These are phyloP conservation scores for Schizosaccharomyces osmophilus DNA, from an alignment of 805 yeast species.

Conservation along the genomic window DNA sequence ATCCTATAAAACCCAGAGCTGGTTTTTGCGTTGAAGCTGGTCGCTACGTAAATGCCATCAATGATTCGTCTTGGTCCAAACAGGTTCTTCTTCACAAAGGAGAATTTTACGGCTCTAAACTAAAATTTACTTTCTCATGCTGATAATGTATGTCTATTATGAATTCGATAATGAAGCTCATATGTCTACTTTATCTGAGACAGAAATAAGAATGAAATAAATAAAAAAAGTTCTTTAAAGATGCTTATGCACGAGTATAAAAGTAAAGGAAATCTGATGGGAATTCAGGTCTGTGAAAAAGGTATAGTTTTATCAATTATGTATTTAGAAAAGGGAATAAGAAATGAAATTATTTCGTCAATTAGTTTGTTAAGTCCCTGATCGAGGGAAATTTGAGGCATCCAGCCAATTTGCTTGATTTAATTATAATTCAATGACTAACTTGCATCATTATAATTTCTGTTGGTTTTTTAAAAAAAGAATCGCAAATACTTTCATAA, in stretches of 20 bases:
- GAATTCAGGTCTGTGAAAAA: no score
- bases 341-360: background rate
- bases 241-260: no score
- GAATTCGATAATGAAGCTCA: no score
- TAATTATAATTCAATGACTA: background rate
- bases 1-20: constrained; percentile 13
- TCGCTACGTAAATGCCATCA: constrained; percentile 32
- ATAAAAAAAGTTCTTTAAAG: no score
- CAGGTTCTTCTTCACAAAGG: constrained; percentile 28
- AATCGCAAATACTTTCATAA: background rate
- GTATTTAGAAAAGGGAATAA: no score
- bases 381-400: background rate
- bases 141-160: no score
- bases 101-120: constrained; percentile 28
- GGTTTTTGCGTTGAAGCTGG: constrained; percentile 44
- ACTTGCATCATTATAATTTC: background rate
- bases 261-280: no score
- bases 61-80: constrained; percentile 21
- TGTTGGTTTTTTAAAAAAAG: background rate
- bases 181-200: no score
- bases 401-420: background rate
- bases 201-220: no score
- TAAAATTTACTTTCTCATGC: constrained; percentile 3
- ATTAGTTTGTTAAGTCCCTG: background rate
- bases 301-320: no score